phyloP scores from a whole-genome alignment of 768 basidiomycete genomes.

The Pleurotus platypus region DNA sequence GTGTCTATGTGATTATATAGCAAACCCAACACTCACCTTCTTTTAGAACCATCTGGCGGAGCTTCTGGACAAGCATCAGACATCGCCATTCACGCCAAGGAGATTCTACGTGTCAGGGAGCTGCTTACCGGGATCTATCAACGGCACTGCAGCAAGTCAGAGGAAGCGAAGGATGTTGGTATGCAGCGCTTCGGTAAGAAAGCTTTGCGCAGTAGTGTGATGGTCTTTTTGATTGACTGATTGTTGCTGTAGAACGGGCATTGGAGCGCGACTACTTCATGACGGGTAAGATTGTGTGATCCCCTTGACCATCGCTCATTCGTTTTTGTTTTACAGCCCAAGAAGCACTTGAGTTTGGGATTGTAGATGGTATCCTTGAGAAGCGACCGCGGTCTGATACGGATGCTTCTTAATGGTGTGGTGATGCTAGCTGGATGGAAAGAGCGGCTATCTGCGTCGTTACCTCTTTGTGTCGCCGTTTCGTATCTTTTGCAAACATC shows the following conservation, averaged over 20 bases:
- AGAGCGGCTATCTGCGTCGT: too few species aligned
- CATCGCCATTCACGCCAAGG: conserved; percentile 96
- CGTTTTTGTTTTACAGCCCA: conserved; percentile 46
- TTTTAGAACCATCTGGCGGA: conserved; percentile 90
- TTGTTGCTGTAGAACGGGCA: conserved; percentile 60
- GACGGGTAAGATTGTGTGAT: conserved; percentile 56
- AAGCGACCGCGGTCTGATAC: conserved; percentile 59
- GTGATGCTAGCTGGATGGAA: too few species aligned
- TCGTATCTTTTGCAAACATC: not conserved
- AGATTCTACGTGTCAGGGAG: conserved; percentile 87
- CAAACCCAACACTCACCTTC: conserved; percentile 2
- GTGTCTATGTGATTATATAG: too few species aligned
- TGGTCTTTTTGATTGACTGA: conserved; percentile 13
- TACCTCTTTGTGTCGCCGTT: not conserved
- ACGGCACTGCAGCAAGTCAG: conserved; percentile 69
- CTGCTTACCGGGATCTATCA: conserved; percentile 87
- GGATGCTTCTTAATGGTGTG: conserved; percentile 2
- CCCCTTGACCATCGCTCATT: conserved; percentile 7
- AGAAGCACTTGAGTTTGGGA: conserved; percentile 88
- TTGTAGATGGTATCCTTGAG: conserved; percentile 90
- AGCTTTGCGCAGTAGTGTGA: conserved; percentile 12
- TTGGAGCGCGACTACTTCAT: conserved; percentile 95
- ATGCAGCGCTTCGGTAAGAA: conserved; percentile 73
- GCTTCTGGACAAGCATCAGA: conserved; percentile 95
- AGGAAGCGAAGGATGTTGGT: conserved; percentile 62